These are phyloP conservation scores for Plantago major DNA, from an alignment of 257 asterid genomes.

Conservation along the genomic window DNA sequence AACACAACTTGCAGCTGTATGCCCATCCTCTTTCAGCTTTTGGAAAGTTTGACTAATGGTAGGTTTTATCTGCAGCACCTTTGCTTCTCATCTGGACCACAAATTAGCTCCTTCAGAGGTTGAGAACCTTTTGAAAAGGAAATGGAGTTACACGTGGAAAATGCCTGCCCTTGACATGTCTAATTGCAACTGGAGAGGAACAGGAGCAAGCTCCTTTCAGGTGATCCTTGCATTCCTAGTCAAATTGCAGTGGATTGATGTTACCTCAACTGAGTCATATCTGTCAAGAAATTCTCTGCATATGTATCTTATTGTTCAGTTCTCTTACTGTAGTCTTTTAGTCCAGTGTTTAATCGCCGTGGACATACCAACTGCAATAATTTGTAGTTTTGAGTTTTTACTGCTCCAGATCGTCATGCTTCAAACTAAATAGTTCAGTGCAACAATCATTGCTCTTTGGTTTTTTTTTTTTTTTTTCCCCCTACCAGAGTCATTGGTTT, in stretches of 20 bases:
- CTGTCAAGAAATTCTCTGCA: no score
- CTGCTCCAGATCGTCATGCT: neutral
- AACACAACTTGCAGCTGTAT: neutral
- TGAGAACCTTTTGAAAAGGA: slow-evolving; percentile 40
- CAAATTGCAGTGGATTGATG: slow-evolving; percentile 6
- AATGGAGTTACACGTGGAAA: slow-evolving; percentile 79
- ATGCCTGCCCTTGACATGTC: slow-evolving; percentile 55
- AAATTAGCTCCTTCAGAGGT: slow-evolving; percentile 50
- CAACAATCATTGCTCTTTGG: no score
- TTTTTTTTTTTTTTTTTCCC: no score
- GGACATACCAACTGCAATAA: neutral
- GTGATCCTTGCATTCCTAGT: slow-evolving; percentile 29
- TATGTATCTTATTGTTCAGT: slow-evolving; percentile 6
- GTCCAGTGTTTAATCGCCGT: neutral
- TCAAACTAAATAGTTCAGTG: neutral
- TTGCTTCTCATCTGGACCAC: slow-evolving; percentile 58
- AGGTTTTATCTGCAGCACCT: slow-evolving; percentile 46
- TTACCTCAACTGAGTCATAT: slow-evolving; percentile 9
- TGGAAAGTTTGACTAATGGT: slow-evolving; percentile 1
- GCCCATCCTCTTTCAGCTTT: slow-evolving; percentile 13
- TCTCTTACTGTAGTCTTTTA: slow-evolving; percentile 15
- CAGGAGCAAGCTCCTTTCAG: slow-evolving; percentile 62
- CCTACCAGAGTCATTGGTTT: no score
- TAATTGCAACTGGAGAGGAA: slow-evolving; percentile 83
- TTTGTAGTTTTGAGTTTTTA: slow-evolving; percentile 1